Conservation (phyloP, 805 yeast species). For the Candida endomychidarum region DNA sequence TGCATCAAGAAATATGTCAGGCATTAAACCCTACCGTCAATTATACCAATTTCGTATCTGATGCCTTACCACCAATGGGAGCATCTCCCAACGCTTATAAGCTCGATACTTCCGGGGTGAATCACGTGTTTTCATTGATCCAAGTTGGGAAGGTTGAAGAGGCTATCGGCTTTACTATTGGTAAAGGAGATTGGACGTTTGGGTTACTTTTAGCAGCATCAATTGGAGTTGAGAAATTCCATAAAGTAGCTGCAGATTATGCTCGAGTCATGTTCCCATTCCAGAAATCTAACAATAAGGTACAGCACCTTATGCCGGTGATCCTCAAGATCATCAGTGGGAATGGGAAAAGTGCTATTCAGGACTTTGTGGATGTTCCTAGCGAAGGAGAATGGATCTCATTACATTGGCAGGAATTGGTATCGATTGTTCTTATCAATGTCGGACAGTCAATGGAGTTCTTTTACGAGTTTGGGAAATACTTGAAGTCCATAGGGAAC, state of each 20-base stretch:
- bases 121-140: slow-evolving; percentile 36
- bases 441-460: slow-evolving; percentile 38
- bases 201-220: slow-evolving; percentile 71
- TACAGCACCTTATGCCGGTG: slow-evolving; percentile 49
- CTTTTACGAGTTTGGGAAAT: slow-evolving; percentile 51
- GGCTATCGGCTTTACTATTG: slow-evolving; percentile 64
- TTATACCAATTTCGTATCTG: slow-evolving; percentile 18
- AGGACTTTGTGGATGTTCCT: slow-evolving; percentile 44
- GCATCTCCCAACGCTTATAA: slow-evolving; percentile 41
- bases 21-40: slow-evolving; percentile 45
- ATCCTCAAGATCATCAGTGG: slow-evolving; percentile 67
- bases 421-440: slow-evolving; percentile 38
- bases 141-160: slow-evolving; percentile 64
- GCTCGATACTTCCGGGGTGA: slow-evolving; percentile 38
- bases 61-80: slow-evolving; percentile 18
- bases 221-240: slow-evolving; percentile 61
- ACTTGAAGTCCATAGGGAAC: slow-evolving; percentile 32
- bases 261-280: slow-evolving; percentile 46
- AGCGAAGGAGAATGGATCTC: slow-evolving; percentile 49
- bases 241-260: slow-evolving; percentile 57
- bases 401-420: slow-evolving; percentile 48
- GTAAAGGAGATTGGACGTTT: slow-evolving; percentile 71
- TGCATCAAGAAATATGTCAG: slow-evolving; percentile 31
- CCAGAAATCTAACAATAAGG: slow-evolving; percentile 39
- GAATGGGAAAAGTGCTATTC: slow-evolving; percentile 52